phyloP scores from a whole-genome alignment of 2,329 filamentous ascomycete species.

The Cladobotryum protrusum region DNA sequence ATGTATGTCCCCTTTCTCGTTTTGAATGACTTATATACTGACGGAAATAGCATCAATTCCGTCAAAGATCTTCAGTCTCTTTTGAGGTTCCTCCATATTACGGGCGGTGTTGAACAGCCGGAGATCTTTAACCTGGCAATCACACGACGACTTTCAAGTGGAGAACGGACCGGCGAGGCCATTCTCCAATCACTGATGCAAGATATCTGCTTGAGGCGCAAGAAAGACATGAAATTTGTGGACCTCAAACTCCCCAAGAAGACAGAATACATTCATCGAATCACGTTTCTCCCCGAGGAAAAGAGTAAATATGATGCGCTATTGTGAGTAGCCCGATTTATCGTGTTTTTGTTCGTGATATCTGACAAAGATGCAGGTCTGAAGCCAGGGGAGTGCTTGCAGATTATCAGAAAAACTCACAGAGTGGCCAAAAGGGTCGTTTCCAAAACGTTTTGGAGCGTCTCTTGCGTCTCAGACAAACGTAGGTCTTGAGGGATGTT shows the following conservation, averaged over 20 bases:
- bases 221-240: conserved; percentile 84
- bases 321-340: conserved; percentile 40
- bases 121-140: conserved; percentile 62
- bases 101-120: conserved; percentile 66
- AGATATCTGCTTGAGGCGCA: conserved; percentile 72
- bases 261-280: conserved; percentile 69
- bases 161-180: conserved; percentile 51
- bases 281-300: conserved; percentile 69
- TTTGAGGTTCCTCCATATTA: conserved; percentile 68
- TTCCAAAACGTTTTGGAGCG: conserved; percentile 77
- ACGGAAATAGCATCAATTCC: conserved; percentile 57
- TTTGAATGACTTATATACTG: conserved; percentile 15
- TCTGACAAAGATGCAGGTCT: conserved; percentile 34
- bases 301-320: conserved; percentile 71
- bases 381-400: conserved; percentile 69
- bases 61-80: conserved; percentile 77
- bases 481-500: conserved; percentile 31
- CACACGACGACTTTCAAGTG: conserved; percentile 58
- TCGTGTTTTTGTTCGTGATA: background rate
- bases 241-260: conserved; percentile 73
- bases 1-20: conserved; percentile 48
- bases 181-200: conserved; percentile 72
- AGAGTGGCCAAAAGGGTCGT: conserved; percentile 40
- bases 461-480: conserved; percentile 74
- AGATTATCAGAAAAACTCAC: conserved; percentile 46